These are phyloP conservation scores for Mycena haematopus DNA, from an alignment of 768 basidiomycete genomes.

Conservation along the genomic window DNA sequence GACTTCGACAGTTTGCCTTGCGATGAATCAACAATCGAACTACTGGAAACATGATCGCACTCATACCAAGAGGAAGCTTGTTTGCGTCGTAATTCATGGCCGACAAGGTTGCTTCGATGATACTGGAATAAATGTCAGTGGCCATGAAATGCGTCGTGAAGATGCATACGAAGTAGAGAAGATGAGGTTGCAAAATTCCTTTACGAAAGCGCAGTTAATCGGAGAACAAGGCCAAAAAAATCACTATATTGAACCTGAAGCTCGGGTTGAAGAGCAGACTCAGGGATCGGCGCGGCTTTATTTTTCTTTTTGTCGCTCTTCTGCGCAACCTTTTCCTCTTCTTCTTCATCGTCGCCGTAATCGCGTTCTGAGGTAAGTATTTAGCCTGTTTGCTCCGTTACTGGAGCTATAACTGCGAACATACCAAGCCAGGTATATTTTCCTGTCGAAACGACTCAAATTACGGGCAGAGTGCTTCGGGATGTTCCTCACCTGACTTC, in stretches of 20 bases:
- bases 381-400: too few relatives aligned
- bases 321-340: conserved; percentile 35
- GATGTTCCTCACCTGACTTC: too few relatives aligned
- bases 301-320: conserved; percentile 31
- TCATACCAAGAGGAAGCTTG: conserved; percentile 63
- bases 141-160: background rate
- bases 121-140: conserved; percentile 36
- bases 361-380: conserved; percentile 48
- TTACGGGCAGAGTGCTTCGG: too few relatives aligned
- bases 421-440: conserved; percentile 68
- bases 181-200: conserved; percentile 57
- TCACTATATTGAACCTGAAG: conserved; percentile 47
- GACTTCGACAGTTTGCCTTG: conserved; percentile 66
- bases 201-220: background rate
- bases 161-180: conserved; percentile 51
- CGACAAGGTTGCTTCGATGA: conserved; percentile 60
- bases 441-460: too few relatives aligned
- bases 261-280: conserved; percentile 49
- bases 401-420: conserved; percentile 15
- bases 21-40: background rate
- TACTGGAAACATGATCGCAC: background rate
- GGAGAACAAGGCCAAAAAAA: conserved; percentile 3
- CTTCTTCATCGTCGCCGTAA: conserved; percentile 58
- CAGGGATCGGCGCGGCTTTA: conserved; percentile 47
- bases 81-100: conserved; percentile 73